These are phyloP conservation scores for Cercospora sesami DNA, from an alignment of 2,329 filamentous ascomycete species.

Conservation along the genomic window DNA sequence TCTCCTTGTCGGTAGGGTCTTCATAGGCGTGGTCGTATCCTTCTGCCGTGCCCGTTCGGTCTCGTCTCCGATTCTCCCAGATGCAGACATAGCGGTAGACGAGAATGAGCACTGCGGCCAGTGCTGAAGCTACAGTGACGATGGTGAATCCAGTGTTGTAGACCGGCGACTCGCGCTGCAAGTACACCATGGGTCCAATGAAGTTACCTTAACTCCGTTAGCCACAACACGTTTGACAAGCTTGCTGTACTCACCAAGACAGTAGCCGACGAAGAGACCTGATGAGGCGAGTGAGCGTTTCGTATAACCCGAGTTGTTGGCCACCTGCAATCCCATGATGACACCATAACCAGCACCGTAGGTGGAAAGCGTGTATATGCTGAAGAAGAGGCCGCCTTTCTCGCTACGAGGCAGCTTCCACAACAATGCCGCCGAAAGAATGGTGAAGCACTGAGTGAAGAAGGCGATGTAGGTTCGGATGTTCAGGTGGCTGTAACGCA, in stretches of 20 bases:
- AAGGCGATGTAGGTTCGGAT: neutral
- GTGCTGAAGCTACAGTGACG: neutral
- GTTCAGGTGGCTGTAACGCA: slow-evolving; percentile 38
- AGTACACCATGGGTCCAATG: neutral
- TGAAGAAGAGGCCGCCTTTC: neutral
- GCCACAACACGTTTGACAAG: neutral
- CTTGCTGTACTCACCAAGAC: neutral
- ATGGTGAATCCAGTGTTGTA: neutral
- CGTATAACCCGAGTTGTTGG: neutral
- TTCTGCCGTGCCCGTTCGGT: slow-evolving; percentile 48
- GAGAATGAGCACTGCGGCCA: neutral
- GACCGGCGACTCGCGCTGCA: neutral
- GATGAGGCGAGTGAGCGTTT: neutral
- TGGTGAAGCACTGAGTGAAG: neutral
- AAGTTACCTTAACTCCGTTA: neutral
- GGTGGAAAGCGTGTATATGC: neutral
- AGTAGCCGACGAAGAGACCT: neutral
- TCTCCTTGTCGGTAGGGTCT: slow-evolving; percentile 52
- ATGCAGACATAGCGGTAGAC: slow-evolving; percentile 35
- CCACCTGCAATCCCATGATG: neutral
- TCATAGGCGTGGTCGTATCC: slow-evolving; percentile 56
- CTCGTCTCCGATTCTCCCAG: slow-evolving; percentile 47
- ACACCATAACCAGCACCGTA: neutral
- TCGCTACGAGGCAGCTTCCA: neutral
- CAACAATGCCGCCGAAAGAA: neutral